Evolutionary conservation across 2,329 filamentous ascomycete species (phyloP).

Genomic region (Ophiobolus disseminans): DNA sequence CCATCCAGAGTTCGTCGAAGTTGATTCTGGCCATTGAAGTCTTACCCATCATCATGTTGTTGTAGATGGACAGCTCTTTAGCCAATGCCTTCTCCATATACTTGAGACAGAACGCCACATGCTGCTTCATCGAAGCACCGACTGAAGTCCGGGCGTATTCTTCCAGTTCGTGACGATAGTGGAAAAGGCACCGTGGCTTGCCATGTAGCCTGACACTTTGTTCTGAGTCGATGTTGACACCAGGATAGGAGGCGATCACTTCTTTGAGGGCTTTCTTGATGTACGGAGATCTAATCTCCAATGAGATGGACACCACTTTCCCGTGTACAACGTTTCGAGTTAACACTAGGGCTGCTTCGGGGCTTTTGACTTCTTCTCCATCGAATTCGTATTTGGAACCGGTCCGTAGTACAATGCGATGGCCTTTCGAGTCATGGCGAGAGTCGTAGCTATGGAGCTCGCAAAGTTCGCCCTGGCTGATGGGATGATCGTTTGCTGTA

Average conservation of each 20-base stretch:
- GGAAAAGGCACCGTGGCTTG: neutral
- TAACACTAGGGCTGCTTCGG: too few relatives aligned
- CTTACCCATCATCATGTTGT: neutral
- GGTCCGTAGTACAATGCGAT: too few relatives aligned
- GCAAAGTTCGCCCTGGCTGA: too few relatives aligned
- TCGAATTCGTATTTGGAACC: too few relatives aligned
- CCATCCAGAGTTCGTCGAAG: conserved; percentile 2
- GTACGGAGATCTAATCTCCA: neutral
- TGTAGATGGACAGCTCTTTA: neutral
- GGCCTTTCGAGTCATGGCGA: too few relatives aligned
- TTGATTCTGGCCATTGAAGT: neutral
- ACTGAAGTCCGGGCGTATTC: neutral
- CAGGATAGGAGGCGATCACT: neutral
- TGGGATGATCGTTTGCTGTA: too few relatives aligned
- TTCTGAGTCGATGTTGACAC: neutral
- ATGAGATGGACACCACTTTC: too few relatives aligned
- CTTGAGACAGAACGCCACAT: neutral
- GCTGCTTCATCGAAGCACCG: neutral
- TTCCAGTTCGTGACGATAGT: conserved; percentile 1
- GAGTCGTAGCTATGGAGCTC: too few relatives aligned
- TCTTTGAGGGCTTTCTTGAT: neutral
- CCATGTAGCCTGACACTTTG: too few relatives aligned
- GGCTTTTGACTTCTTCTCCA: too few relatives aligned
- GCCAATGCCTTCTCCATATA: neutral
- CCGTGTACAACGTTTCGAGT: too few relatives aligned